phyloP scores from a whole-genome alignment of 306 rosid genomes.

The Urtica urens region DNA sequence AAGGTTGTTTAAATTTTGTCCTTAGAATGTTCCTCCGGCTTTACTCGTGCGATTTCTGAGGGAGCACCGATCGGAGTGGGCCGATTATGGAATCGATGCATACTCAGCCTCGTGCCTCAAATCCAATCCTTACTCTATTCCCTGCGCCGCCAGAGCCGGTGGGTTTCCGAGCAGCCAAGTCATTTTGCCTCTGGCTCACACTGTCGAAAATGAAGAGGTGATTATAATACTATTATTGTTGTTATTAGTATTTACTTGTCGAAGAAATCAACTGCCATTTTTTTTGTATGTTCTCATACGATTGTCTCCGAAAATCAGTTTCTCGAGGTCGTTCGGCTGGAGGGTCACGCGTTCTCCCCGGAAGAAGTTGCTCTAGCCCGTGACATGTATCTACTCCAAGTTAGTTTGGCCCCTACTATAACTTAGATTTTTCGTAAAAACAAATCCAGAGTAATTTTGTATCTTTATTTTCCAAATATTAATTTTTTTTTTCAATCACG shows the following conservation, averaged over 20 bases:
- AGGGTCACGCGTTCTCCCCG: conserved; percentile 91
- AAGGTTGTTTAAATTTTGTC: too few relatives aligned
- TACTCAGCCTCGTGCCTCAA: conserved; percentile 83
- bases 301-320: conserved; percentile 31
- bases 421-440: background rate
- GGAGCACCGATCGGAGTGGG: conserved; percentile 99
- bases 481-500: background rate
- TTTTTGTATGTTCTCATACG: background rate
- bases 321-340: conserved; percentile 90
- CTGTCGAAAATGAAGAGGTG: conserved; percentile 95
- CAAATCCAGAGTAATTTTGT: too few relatives aligned
- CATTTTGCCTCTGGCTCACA: conserved; percentile 83
- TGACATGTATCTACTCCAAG: conserved; percentile 90
- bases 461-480: background rate
- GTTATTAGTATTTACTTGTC: background rate
- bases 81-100: conserved; percentile 92
- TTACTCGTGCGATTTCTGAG: conserved; percentile 89
- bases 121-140: conserved; percentile 76
- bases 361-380: conserved; percentile 79
- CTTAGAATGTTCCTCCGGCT: conserved; percentile 93
- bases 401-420: background rate
- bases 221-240: background rate
- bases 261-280: too few relatives aligned
- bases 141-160: conserved; percentile 77
- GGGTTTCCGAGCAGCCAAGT: conserved; percentile 84